Base-by-base conservation (phyloP, 495 filamentous ascomycete species). In the Pyrenula aspistea region DNA sequence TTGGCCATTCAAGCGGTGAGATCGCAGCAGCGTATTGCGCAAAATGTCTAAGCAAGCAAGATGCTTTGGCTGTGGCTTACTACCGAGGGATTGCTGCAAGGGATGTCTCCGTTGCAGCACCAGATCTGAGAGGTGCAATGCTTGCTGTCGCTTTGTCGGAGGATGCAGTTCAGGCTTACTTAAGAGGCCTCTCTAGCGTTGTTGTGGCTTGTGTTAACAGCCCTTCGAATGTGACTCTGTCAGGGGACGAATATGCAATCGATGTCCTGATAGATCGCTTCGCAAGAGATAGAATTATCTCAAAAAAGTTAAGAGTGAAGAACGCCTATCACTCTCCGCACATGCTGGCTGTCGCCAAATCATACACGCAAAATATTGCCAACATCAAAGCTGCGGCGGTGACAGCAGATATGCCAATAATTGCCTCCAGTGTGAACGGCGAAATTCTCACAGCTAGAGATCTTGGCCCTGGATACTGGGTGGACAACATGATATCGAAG, bases 281-380 rank as follows among this genome's bases (percentile, higher is more conserved):
- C 4, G 59, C 67, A n/a, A 55, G 62, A 15, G 56, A 64, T 2
- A 63, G 55, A 0, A 24, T 71, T 0, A 74, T 78, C 56, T 65
- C 64, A 2, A 62, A 71, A 11, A 65, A 67, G 20, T 59, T 78
- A 3, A 66, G 70, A 12, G 72, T 77, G 2, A 56, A 65, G 12
- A 69, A 63, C 10, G 76, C 74, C 0, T 78, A 77, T 58, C 76
- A 78, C 53, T 73, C 70, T 2, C 60, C 60, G 1, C 71, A 77
- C 24, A 78, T 78, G 73, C 23, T 62, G 11, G 54, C 24, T 0
- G 63, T 76, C 53, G 62, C 65, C 0, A 54, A 61, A 0, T 56
- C 62, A 1, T 77, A 77, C 54, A 20, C 50, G 10, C 8, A 8
- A 20, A 52, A 52, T 19, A 52, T 52, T 52, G 50, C 8, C 8